phyloP scores from a whole-genome alignment of 2,329 filamentous ascomycete species.

The Karstenula rhodostoma region DNA sequence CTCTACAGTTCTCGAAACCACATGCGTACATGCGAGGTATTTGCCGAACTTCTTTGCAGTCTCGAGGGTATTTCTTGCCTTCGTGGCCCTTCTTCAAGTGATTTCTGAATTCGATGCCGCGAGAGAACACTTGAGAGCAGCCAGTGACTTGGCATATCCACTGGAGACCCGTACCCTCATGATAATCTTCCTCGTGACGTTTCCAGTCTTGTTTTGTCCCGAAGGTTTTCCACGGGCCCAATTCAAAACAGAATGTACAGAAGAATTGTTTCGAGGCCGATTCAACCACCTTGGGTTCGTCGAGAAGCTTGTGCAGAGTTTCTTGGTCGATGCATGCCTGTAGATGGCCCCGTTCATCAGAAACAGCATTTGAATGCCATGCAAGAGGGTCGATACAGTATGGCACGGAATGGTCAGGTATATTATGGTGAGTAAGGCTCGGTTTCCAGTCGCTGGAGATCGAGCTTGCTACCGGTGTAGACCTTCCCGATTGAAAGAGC shows the following conservation, averaged over 20 bases:
- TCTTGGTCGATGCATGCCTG: constrained; percentile 3
- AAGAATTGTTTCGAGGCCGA: not conserved
- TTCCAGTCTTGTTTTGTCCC: constrained; percentile 22
- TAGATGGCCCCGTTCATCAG: not conserved
- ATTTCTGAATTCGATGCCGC: constrained; percentile 14
- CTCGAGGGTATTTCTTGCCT: not conserved
- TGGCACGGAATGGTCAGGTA: not conserved
- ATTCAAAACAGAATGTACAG: constrained; percentile 17
- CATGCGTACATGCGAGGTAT: constrained; percentile 16
- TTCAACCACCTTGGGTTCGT: not conserved
- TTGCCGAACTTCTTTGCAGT: constrained; percentile 4
- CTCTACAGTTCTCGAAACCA: constrained; percentile 19
- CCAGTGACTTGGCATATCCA: constrained; percentile 14
- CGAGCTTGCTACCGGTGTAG: constrained; percentile 13
- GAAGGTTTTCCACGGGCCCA: constrained; percentile 1
- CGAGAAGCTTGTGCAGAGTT: not conserved
- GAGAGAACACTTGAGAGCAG: constrained; percentile 14
- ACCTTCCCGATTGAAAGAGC: constrained; percentile 10
- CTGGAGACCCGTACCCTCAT: constrained; percentile 15
- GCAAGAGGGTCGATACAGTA: not conserved
- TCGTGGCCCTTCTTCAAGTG: constrained; percentile 17
- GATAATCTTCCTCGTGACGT: constrained; percentile 18
- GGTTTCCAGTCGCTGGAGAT: constrained; percentile 3
- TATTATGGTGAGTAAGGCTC: not conserved
- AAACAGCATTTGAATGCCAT: not conserved